phyloP scores from a whole-genome alignment of 148 eudicot species.

The Diospyros lotus region DNA sequence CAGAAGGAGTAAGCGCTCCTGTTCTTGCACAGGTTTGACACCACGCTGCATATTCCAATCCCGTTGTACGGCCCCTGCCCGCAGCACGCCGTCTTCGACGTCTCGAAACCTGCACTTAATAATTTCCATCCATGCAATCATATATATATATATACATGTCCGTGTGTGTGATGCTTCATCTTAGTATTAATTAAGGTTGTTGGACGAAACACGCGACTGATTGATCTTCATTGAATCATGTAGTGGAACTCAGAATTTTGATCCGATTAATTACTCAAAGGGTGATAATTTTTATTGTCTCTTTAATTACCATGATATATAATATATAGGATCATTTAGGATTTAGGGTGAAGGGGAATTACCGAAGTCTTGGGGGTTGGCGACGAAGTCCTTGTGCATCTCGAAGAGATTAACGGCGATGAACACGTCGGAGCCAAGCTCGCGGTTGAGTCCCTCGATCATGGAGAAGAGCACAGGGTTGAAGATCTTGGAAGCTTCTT shows the following conservation, averaged over 20 bases:
- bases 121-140: not conserved
- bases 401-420: conserved; percentile 31
- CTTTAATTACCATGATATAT: not conserved
- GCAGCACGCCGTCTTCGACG: conserved; percentile 43
- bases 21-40: conserved; percentile 31
- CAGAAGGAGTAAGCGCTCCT: conserved; percentile 34
- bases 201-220: no score
- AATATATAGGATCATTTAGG: not conserved
- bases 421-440: conserved; percentile 35
- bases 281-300: no score
- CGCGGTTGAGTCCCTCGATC: conserved; percentile 26
- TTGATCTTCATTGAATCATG: no score
- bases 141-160: not conserved
- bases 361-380: conserved; percentile 41
- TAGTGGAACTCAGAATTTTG: no score
- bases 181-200: not conserved
- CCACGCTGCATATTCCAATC: conserved; percentile 28
- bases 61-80: conserved; percentile 50
- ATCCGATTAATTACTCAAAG: no score
- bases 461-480: conserved; percentile 38
- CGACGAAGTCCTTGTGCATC: conserved; percentile 40
- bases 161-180: not conserved
- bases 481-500: conserved; percentile 34
- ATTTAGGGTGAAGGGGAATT: not conserved
- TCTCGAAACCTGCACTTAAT: conserved; percentile 27